Base-by-base conservation (phyloP, 2,329 filamentous ascomycete species). In the Aspergillus intermedius region DNA sequence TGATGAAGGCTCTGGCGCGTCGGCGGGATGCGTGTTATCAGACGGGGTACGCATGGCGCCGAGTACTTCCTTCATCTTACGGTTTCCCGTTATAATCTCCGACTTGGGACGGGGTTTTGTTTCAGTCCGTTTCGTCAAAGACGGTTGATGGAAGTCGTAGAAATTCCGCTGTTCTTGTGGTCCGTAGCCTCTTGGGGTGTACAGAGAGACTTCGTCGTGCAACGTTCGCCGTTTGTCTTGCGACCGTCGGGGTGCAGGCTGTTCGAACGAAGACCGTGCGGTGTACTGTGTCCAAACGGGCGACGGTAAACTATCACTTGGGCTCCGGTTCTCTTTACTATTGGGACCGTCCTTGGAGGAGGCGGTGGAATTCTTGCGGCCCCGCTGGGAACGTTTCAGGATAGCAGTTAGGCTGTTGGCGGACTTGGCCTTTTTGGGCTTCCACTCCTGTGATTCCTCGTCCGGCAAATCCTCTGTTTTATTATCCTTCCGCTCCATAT, bases 221-320 rank as follows among this genome's bases (percentile, higher is more conserved):
- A 78, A 55, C 32, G 66, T 74, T 34, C 70, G 61, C 17, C 68
- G 67, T 50, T 73, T 71, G 34, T 74, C 63, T 8, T 75, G 72
- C 10, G 76, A 63, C 17, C 71, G 72, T 48, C 69, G 71, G 2
- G 69, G 70, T 23, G 54, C 62, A 15, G 59, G 53, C 4, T 60
- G 53, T 37, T 66, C 62, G 45, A 66, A 57, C 43, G 66, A 57
- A n/a, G 64, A 60, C 35, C 67, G 65, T 4, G 71, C 70, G 49
- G 77, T 71, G 63, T 91, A 93, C 60, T 93, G 85, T 12, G 87
- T 81, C 76, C 88, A 95, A 48, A 91, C 90, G 21, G 91, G 89
- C 2, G 86, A 82, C 37, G 72, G 69, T 13, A 67, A 64, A 6
- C 68, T 60, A 10, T 74, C 70, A 1, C 76, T 73, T 3, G 87